phyloP scores from a whole-genome alignment of 345 rosid species.

The Citrus mangshanensis region DNA sequence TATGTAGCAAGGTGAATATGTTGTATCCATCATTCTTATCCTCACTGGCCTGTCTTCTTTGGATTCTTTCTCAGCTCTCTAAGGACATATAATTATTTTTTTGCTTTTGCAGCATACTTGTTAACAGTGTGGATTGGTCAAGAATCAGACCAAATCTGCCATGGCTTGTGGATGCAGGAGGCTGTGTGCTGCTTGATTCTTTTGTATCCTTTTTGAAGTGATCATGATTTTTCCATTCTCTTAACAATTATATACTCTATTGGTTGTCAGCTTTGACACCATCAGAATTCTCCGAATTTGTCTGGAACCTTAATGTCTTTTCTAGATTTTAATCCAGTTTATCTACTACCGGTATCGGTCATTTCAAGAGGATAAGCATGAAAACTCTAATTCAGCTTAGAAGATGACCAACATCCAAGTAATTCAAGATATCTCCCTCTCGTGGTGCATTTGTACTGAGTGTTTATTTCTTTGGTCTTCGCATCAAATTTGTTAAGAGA shows the following conservation, averaged over 20 bases:
- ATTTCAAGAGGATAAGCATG: constrained; percentile 21
- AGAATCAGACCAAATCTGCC: constrained; percentile 69
- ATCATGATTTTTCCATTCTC: not conserved
- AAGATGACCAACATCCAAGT: not conserved
- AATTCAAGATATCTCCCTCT: constrained; percentile 8
- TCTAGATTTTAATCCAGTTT: constrained; percentile 72
- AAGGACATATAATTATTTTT: not conserved
- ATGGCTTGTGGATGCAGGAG: constrained; percentile 87
- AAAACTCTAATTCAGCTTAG: constrained; percentile 21
- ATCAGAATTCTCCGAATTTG: constrained; percentile 11
- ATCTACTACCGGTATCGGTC: constrained; percentile 44
- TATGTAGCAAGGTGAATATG: constrained; percentile 68
- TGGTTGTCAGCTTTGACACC: not conserved
- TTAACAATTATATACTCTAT: not conserved
- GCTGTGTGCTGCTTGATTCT: constrained; percentile 72
- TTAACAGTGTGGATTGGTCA: constrained; percentile 60
- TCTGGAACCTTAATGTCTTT: constrained; percentile 25
- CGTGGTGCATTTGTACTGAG: not conserved
- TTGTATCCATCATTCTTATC: not conserved
- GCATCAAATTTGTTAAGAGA: not conserved
- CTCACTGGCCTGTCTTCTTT: not conserved
- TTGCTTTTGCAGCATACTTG: constrained; percentile 53
- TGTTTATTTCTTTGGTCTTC: not conserved
- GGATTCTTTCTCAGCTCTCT: not conserved
- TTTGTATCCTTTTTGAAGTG: constrained; percentile 49